phyloP scores from a whole-genome alignment of 495 filamentous ascomycete species.

The Trichoderma parareesei region DNA sequence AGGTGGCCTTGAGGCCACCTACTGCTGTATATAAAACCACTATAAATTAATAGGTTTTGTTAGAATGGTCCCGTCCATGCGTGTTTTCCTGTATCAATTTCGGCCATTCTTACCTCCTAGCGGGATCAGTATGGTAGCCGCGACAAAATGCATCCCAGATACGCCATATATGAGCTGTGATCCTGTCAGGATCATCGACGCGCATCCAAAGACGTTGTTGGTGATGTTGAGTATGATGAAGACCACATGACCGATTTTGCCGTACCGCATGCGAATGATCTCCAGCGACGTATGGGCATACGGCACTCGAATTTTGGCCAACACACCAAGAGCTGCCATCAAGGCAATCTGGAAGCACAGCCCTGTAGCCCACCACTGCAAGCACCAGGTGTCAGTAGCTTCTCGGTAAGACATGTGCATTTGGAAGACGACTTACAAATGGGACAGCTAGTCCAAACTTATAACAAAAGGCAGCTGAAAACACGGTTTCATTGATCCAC shows the following conservation, averaged over 20 bases:
- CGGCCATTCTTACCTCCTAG: constrained; percentile 50
- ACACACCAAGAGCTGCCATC: constrained; percentile 76
- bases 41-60: constrained; percentile 48
- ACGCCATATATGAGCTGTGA: constrained; percentile 66
- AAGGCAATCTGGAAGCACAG: constrained; percentile 59
- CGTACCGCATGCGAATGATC: constrained; percentile 31
- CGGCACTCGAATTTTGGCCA: constrained; percentile 66
- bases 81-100: constrained; percentile 29
- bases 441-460: constrained; percentile 1
- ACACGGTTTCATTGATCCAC: constrained; percentile 4
- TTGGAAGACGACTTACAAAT: background rate
- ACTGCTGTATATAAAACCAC: constrained; percentile 62
- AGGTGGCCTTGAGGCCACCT: constrained; percentile 26
- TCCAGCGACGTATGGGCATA: constrained; percentile 59
- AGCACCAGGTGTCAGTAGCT: background rate
- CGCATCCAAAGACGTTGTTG: constrained; percentile 66
- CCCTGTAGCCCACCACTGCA: constrained; percentile 51
- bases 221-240: constrained; percentile 63
- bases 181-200: constrained; percentile 62
- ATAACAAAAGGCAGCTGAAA: constrained; percentile 1
- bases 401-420: background rate
- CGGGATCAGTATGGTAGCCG: constrained; percentile 51
- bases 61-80: constrained; percentile 35
- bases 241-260: constrained; percentile 51
- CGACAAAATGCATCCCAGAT: constrained; percentile 65